A percentile compares a stretch with the other conserved stretches of the same genome.
Evolutionary conservation across 2,329 filamentous ascomycete genomes (phyloP).

Genomic region (Trichoderma sp.): DNA sequence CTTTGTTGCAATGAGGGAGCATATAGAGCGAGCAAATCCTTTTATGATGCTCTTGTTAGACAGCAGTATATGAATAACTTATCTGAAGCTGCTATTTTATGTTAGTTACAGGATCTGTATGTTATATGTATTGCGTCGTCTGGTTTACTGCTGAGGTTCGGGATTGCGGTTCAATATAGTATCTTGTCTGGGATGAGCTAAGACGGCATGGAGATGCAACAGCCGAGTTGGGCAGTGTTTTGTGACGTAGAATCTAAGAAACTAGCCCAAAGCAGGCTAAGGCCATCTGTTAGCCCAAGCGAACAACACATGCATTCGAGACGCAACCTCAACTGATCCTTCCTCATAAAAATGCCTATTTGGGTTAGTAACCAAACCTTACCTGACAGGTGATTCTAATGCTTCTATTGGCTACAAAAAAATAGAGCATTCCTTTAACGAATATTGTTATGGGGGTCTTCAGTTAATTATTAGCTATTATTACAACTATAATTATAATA

Average conservation of each 20-base stretch:
- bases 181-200: background rate
- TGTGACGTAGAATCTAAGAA: background rate
- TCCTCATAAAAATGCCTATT: no score
- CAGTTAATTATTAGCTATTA: no score
- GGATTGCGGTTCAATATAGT: background rate
- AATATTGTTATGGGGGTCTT: no score
- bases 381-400: no score
- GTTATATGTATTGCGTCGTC: background rate
- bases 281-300: background rate
- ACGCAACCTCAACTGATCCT: no score
- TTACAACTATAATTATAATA: no score
- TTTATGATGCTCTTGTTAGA: slow-evolving; percentile 1
- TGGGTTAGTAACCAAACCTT: no score
- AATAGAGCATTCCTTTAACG: no score
- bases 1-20: background rate
- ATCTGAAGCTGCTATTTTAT: background rate
- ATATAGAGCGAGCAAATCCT: slow-evolving; percentile 11
- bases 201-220: background rate
- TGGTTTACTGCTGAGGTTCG: background rate
- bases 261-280: background rate
- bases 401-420: no score
- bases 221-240: background rate
- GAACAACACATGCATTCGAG: no score
- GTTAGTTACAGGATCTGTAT: background rate
- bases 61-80: background rate